Base-by-base conservation (phyloP, 768 basidiomycete species). In the Gelatoporia subvermispora region DNA sequence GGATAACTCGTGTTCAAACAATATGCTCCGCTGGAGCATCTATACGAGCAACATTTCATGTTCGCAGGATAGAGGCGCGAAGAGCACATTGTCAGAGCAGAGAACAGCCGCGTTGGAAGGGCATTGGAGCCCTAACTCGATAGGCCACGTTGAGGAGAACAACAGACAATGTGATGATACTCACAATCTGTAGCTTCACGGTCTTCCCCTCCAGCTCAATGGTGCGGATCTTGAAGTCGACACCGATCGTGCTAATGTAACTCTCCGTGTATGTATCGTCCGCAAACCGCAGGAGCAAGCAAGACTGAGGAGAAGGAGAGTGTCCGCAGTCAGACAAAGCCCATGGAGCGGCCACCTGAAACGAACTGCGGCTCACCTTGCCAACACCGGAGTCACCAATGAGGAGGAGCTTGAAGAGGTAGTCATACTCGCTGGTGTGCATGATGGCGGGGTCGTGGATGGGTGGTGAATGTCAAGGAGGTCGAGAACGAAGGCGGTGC, bases 131-230 rank as follows among this genome's bases (percentile, higher is more conserved):
- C n/a, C 25, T n/a, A 22, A 16, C 3, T 31, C 3, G 36, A 17
- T 28, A 34, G n/a, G 35, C 34, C 15, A 18, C 21, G 37, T 46
- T 15, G 22, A 50, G 24, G 22, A 28, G 28, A 31, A 31, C 28
- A 31, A 31, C 13, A 13, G 28, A 13, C 28, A 18, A 35, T 36
- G 37, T 18, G 45, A 49, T 40, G 54, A 48, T 37, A 72, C 94
- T 70, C 62, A 96, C 94, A 70, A 98, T 98, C 73, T 98, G 95
- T 51, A 98, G 79, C 70, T 97, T 98, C 68, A 97, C 91, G 1
- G 90, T 91, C 85, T 96, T 96, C 51, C 95, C 95, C 63, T 98
- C 95, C 47, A 98, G 78, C 68, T 98, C 95, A 70, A 98, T 97
- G 31, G 95, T 98, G 52, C 95, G 82, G 73, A 98, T 97, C 85